Evolutionary conservation across 2,329 filamentous ascomycete genomes (phyloP).

Genomic region (Claviceps fusiformis): DNA sequence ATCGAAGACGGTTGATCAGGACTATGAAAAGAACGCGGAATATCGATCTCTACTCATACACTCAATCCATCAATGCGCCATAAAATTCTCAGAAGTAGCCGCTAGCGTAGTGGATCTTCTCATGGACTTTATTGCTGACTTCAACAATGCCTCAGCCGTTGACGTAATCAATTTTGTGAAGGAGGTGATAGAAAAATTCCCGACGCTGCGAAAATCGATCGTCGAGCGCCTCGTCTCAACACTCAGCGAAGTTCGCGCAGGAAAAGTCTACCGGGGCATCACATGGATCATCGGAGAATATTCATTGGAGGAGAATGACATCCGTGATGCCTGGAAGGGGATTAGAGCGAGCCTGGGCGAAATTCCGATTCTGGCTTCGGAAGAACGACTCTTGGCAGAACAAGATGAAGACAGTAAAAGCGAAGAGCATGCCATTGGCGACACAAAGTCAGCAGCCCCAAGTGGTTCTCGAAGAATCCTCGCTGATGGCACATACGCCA

Average conservation of each 20-base stretch:
- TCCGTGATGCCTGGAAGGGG: conserved; percentile 90
- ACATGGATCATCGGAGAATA: conserved; percentile 98
- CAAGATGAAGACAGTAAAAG: conserved; percentile 56
- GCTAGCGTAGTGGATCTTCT: conserved; percentile 90
- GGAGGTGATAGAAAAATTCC: conserved; percentile 97
- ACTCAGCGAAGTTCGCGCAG: conserved; percentile 81
- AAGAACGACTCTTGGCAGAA: conserved; percentile 82
- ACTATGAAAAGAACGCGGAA: conserved; percentile 96
- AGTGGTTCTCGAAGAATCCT: conserved; percentile 83
- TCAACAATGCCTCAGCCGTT: conserved; percentile 91
- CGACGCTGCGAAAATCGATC: conserved; percentile 73
- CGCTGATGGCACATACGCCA: conserved; percentile 94
- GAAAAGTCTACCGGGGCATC: conserved; percentile 93
- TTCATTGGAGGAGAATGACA: conserved; percentile 83
- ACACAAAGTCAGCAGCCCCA: conserved; percentile 60
- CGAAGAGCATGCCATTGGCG: conserved; percentile 61
- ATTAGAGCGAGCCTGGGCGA: conserved; percentile 90
- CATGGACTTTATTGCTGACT: conserved; percentile 98
- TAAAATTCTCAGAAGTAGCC: conserved; percentile 97
- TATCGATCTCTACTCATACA: conserved; percentile 93
- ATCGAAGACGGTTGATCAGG: conserved; percentile 92
- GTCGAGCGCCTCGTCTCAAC: conserved; percentile 81
- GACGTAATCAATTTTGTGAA: conserved; percentile 99
- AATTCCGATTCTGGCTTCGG: conserved; percentile 90
- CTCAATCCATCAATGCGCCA: conserved; percentile 94